These are phyloP conservation scores for Grosmannia clavigera DNA, from an alignment of 2,329 filamentous ascomycete species.

Conservation along the genomic window DNA sequence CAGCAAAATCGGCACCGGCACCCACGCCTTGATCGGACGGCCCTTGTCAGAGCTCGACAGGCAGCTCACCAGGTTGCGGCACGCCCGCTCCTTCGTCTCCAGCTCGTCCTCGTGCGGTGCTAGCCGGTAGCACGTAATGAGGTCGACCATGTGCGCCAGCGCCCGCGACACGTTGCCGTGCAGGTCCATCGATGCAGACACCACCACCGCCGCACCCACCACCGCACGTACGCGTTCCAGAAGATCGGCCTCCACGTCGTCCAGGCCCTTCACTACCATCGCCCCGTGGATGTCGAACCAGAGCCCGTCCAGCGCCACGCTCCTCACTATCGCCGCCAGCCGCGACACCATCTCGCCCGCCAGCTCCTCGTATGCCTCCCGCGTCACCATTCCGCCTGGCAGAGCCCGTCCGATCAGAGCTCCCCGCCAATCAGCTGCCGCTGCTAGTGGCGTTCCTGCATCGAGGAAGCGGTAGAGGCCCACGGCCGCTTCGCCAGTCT, in stretches of 20 bases:
- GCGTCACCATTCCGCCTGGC: slow-evolving; percentile 34
- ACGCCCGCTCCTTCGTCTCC: slow-evolving; percentile 39
- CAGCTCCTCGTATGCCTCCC: slow-evolving; percentile 32
- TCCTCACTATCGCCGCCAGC: slow-evolving; percentile 22
- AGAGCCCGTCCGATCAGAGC: slow-evolving; percentile 38
- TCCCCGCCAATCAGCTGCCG: slow-evolving; percentile 34
- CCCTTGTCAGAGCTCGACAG: slow-evolving; percentile 12
- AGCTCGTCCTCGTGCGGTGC: slow-evolving; percentile 37
- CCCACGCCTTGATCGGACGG: slow-evolving; percentile 38
- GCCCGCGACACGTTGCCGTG: slow-evolving; percentile 40
- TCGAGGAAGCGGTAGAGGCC: slow-evolving; percentile 33
- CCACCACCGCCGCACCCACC: slow-evolving; percentile 31
- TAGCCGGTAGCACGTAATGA: slow-evolving; percentile 40
- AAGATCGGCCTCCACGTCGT: slow-evolving; percentile 35
- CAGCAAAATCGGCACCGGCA: slow-evolving; percentile 37
- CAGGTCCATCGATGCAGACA: slow-evolving; percentile 43
- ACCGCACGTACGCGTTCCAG: slow-evolving; percentile 30
- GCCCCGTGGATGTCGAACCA: slow-evolving; percentile 46
- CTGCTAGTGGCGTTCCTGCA: slow-evolving; percentile 25
- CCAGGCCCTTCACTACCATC: slow-evolving; percentile 38
- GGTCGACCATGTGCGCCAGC: slow-evolving; percentile 34
- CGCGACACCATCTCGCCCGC: slow-evolving; percentile 27
- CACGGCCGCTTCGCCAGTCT: slow-evolving; percentile 28
- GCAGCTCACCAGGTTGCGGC: slow-evolving; percentile 31
- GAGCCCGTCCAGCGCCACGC: slow-evolving; percentile 28